These are phyloP conservation scores for Trapa incisa DNA, from an alignment of 345 rosid species.

Conservation along the genomic window DNA sequence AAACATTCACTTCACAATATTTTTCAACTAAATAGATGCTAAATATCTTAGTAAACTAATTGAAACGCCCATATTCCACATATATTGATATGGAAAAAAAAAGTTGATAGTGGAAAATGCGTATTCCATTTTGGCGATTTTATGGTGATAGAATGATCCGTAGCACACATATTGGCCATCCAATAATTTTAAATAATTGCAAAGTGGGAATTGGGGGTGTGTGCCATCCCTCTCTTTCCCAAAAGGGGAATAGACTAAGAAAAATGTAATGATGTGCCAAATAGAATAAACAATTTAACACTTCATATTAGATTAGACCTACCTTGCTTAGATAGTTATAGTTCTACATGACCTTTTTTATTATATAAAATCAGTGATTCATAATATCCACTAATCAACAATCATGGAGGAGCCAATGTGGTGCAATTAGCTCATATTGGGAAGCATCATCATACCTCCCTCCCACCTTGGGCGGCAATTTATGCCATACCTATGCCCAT, in stretches of 20 bases:
- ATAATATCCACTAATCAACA: not conserved
- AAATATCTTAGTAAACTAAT: no score
- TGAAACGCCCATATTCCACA: no score
- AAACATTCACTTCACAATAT: no score
- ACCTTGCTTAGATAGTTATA: no score
- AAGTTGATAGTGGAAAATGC: no score
- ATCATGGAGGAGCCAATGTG: not conserved
- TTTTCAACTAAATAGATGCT: no score
- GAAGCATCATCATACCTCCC: constrained; percentile 15
- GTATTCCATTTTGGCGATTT: no score
- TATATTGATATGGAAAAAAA: no score
- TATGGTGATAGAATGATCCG: not conserved
- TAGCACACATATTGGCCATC: not conserved
- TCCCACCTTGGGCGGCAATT: constrained; percentile 26
- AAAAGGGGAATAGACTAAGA: constrained; percentile 56
- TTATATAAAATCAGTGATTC: not conserved
- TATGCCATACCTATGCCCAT: not conserved
- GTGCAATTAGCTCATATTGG: constrained; percentile 6
- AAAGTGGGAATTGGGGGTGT: constrained; percentile 9
- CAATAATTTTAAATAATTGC: not conserved
- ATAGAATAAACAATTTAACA: no score
- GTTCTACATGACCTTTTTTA: not conserved
- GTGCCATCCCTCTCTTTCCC: constrained; percentile 32
- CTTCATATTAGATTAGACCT: no score
- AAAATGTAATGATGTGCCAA: not conserved